phyloP scores from a whole-genome alignment of 805 yeast genomes.

The Candida railenensis region DNA sequence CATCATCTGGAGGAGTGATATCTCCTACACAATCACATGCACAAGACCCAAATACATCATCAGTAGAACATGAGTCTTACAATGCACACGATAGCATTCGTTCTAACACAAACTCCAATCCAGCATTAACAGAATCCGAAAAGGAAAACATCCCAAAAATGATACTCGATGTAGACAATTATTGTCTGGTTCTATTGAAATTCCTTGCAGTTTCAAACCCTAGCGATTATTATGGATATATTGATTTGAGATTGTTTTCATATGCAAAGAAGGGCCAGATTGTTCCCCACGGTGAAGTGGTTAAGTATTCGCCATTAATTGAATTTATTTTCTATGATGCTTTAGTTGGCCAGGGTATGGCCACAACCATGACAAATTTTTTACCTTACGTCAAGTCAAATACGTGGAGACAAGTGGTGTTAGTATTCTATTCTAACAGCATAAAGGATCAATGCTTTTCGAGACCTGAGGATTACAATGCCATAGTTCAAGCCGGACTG shows the following conservation, averaged over 20 bases:
- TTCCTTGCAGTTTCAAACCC: slow-evolving; percentile 40
- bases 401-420: slow-evolving; percentile 36
- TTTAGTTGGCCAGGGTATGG: slow-evolving; percentile 20
- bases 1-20: neutral
- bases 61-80: too few species aligned
- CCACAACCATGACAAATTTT: slow-evolving; percentile 19
- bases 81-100: neutral
- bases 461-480: slow-evolving; percentile 34
- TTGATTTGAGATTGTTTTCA: slow-evolving; percentile 23
- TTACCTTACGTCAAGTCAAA: slow-evolving; percentile 28
- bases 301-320: slow-evolving; percentile 33
- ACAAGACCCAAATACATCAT: too few species aligned
- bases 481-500: slow-evolving; percentile 19
- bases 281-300: slow-evolving; percentile 26
- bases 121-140: slow-evolving; percentile 1
- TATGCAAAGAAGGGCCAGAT: slow-evolving; percentile 22
- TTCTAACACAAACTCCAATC: neutral
- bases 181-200: slow-evolving; percentile 28
- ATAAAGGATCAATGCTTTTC: slow-evolving; percentile 37
- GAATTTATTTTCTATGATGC: slow-evolving; percentile 30
- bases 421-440: slow-evolving; percentile 29
- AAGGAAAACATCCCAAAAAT: neutral
- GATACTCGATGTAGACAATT: slow-evolving; percentile 31
- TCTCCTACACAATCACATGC: neutral
- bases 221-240: slow-evolving; percentile 24